Conservation (phyloP, 257 asterid species). For the Plectranthus barbatus region DNA sequence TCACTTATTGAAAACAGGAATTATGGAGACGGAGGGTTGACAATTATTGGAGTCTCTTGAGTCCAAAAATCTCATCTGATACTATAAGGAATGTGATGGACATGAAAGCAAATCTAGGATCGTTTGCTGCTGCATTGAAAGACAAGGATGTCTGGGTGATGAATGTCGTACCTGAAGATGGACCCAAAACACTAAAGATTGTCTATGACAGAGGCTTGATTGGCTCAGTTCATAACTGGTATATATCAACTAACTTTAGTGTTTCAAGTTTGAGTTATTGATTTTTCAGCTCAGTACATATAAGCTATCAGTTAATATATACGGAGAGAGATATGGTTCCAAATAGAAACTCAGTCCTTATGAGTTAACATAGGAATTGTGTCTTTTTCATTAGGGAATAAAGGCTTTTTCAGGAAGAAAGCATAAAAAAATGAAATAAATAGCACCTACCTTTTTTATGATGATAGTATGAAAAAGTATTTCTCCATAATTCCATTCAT, state of each 20-base stretch:
- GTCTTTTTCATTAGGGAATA: no score
- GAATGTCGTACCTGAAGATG: slow-evolving; percentile 91
- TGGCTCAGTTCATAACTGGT: slow-evolving; percentile 86
- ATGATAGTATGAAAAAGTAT: no score
- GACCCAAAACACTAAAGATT: slow-evolving; percentile 86
- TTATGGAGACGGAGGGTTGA: slow-evolving; percentile 80
- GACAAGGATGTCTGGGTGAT: slow-evolving; percentile 94
- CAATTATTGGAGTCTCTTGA: slow-evolving; percentile 60
- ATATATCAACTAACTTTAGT: slow-evolving; percentile 15
- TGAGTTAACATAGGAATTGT: no score
- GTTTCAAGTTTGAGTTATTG: no score
- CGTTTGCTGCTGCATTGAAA: slow-evolving; percentile 90
- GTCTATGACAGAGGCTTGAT: slow-evolving; percentile 85
- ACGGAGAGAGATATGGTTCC: no score
- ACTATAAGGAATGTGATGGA: slow-evolving; percentile 85
- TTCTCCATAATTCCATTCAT: no score
- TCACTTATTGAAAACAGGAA: slow-evolving; percentile 28
- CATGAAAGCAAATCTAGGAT: slow-evolving; percentile 93
- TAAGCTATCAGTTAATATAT: no score
- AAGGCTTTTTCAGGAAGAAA: no score
- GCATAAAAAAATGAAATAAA: no score
- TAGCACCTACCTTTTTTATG: no score
- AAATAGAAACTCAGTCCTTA: no score
- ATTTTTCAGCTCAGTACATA: no score
- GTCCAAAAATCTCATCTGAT: slow-evolving; percentile 65